Conservation (phyloP, 1,139 yeast species). For the Saccharomyces hybrid region DNA sequence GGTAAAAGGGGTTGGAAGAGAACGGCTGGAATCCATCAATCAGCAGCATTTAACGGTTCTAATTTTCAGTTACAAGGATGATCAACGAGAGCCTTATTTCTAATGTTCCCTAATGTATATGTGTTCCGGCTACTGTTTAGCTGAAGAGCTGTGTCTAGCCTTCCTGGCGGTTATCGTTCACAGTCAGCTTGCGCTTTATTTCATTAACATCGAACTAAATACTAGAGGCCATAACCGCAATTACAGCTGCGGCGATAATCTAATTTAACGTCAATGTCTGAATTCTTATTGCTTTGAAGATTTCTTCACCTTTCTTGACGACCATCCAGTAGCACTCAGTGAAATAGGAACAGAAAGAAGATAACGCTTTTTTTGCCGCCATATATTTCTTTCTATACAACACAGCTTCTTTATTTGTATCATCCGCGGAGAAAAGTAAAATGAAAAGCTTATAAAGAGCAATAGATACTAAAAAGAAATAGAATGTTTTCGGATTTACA, state of each 20-base stretch:
- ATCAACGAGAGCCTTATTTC: neutral
- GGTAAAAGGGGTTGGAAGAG: neutral
- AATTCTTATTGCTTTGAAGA: neutral
- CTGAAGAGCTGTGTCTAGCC: neutral
- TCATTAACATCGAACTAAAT: neutral
- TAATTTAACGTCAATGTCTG: neutral
- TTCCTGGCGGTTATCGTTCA: neutral
- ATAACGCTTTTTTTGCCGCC: neutral
- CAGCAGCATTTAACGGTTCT: neutral
- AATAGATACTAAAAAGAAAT: neutral
- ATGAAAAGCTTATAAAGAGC: neutral
- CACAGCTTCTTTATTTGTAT: neutral
- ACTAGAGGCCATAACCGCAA: neutral
- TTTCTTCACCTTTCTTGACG: neutral
- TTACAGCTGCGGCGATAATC: neutral
- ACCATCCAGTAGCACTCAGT: neutral
- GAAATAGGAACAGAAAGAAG: neutral
- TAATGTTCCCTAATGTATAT: neutral
- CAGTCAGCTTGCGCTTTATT: neutral
- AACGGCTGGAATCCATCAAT: neutral
- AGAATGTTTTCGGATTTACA: neutral
- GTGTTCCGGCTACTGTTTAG: neutral
- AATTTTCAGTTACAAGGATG: neutral
- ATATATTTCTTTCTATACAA: neutral
- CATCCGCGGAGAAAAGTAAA: neutral